Evolutionary conservation across 768 basidiomycete genomes (phyloP).

Genomic region (Leccinum imitatum): DNA sequence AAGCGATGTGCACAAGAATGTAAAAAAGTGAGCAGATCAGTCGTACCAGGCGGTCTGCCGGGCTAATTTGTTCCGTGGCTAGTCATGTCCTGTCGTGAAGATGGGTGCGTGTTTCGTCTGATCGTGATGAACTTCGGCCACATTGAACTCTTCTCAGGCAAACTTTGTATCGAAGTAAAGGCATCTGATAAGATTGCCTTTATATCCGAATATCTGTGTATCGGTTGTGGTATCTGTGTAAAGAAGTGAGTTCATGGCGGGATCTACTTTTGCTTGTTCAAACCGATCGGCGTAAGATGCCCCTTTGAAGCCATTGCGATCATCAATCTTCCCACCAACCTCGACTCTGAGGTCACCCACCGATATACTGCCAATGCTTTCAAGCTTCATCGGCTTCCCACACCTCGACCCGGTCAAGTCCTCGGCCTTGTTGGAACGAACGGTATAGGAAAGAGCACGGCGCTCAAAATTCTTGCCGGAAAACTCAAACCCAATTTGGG

Average conservation of each 20-base stretch:
- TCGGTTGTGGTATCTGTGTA: constrained; percentile 99
- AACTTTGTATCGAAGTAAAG: constrained; percentile 98
- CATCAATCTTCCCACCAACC: constrained; percentile 97
- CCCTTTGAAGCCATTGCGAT: constrained; percentile 99
- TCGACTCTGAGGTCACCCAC: constrained; percentile 95
- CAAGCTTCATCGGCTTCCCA: constrained; percentile 97
- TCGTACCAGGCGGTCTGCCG: constrained; percentile 1
- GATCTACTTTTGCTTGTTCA: constrained; percentile 4
- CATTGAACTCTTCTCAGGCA: constrained; percentile 50
- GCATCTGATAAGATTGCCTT: constrained; percentile 95
- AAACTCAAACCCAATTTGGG: constrained; percentile 98
- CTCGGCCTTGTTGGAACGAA: constrained; percentile 99
- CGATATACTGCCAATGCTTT: constrained; percentile 98
- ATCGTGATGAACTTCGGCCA: background rate
- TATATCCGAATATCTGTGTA: constrained; percentile 98
- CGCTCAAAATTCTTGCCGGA: constrained; percentile 93
- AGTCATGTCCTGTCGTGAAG: constrained; percentile 96
- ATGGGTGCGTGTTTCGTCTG: constrained; percentile 64
- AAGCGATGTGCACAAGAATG: constrained; percentile 98
- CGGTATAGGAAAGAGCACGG: constrained; percentile 99
- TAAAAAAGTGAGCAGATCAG: constrained; percentile 68
- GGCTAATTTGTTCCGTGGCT: constrained; percentile 11
- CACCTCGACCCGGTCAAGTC: constrained; percentile 95
- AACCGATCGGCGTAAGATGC: constrained; percentile 56
- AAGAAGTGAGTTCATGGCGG: constrained; percentile 74